Percentiles rank a stretch among this genome's conserved stretches.
These are phyloP conservation scores for Raphanus sativus DNA, from an alignment of 345 rosid genomes.

Conservation along the genomic window DNA sequence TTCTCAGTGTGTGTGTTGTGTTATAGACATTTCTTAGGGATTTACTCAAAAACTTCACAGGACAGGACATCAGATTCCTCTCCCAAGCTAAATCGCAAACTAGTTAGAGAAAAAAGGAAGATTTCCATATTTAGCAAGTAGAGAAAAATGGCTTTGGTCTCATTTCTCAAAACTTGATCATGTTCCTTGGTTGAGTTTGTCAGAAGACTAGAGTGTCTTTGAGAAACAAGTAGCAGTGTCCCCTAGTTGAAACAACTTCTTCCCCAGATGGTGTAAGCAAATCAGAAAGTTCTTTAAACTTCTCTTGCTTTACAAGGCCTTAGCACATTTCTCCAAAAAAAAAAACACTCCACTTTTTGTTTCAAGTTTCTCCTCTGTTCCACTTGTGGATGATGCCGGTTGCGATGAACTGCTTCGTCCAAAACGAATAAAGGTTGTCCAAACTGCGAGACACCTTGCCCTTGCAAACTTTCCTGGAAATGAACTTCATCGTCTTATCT, in stretches of 20 bases:
- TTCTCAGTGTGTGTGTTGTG: conserved; percentile 1
- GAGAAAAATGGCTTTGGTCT: not conserved
- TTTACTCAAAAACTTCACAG: too few species aligned
- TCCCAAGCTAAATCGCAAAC: conserved; percentile 3
- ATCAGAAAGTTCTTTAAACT: conserved; percentile 74
- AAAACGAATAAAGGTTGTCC: conserved; percentile 41
- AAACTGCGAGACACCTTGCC: conserved; percentile 29
- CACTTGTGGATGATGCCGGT: conserved; percentile 50
- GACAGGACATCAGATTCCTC: not conserved
- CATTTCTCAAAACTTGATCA: conserved; percentile 20
- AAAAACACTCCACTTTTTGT: conserved; percentile 43
- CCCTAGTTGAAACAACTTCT: conserved; percentile 85
- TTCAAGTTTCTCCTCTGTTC: conserved; percentile 62
- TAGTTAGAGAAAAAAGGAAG: not conserved
- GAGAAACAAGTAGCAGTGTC: conserved; percentile 95
- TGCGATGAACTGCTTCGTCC: conserved; percentile 41
- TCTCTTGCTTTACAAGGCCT: conserved; percentile 79
- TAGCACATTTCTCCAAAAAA: conserved; percentile 40
- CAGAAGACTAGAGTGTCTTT: conserved; percentile 74
- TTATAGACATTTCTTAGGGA: not conserved
- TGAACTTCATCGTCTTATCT: conserved; percentile 52
- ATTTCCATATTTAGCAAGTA: conserved; percentile 18
- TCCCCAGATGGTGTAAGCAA: conserved; percentile 88
- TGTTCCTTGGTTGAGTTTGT: conserved; percentile 58
- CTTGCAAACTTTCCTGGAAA: conserved; percentile 44